These are phyloP conservation scores for Dianthus caryophyllus DNA, from an alignment of 148 eudicot genomes.

Conservation along the genomic window DNA sequence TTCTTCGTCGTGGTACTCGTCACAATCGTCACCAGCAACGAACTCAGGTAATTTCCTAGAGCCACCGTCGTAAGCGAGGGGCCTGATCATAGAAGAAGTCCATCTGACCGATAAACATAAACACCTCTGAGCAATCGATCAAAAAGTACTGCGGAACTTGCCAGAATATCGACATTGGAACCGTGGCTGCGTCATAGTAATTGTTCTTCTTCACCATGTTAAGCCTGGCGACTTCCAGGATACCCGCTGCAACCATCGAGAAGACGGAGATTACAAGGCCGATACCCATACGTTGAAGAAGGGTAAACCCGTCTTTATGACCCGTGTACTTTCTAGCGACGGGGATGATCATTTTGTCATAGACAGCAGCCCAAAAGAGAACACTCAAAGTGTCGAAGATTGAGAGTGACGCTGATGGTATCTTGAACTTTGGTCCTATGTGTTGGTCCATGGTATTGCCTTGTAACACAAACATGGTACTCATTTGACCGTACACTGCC, in stretches of 20 bases:
- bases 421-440: conserved; percentile 45
- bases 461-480: conserved; percentile 63
- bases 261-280: conserved; percentile 45
- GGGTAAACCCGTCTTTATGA: conserved; percentile 45
- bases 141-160: conserved; percentile 21
- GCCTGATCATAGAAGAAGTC: conserved; percentile 74
- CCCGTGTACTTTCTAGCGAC: conserved; percentile 38
- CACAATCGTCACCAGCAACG: conserved; percentile 47
- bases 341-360: conserved; percentile 39
- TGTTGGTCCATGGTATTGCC: conserved; percentile 57
- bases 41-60: conserved; percentile 48
- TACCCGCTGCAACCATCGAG: conserved; percentile 47
- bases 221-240: conserved; percentile 45
- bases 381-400: conserved; percentile 57
- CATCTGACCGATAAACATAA: conserved; percentile 49
- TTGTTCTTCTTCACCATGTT: conserved; percentile 34
- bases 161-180: conserved; percentile 64
- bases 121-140: conserved; percentile 61
- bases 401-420: conserved; percentile 60
- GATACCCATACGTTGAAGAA: conserved; percentile 55
- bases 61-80: conserved; percentile 53
- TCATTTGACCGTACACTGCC: conserved; percentile 19
- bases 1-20: conserved; percentile 38
- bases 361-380: conserved; percentile 50
- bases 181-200: conserved; percentile 30